A percentile compares a stretch with the other conserved stretches of the same genome.
These are phyloP conservation scores for Hypoxylon sp. DNA, from an alignment of 2,329 filamentous ascomycete genomes.

Conservation along the genomic window DNA sequence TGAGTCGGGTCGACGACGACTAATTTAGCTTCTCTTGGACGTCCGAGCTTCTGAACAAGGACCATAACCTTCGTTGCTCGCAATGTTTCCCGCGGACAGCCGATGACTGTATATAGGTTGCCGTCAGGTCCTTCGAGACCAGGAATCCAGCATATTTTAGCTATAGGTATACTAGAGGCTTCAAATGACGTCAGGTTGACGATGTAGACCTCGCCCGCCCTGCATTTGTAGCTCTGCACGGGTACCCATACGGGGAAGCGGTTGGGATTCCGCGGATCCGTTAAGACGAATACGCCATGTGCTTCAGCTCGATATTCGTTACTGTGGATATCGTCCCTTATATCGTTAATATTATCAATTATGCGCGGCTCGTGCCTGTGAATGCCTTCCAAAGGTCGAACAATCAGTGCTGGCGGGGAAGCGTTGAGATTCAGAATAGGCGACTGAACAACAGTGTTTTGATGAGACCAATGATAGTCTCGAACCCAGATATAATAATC, in stretches of 20 bases:
- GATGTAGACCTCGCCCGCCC: conserved; percentile 37
- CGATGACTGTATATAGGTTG: conserved; percentile 49
- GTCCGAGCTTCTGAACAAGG: conserved; percentile 35
- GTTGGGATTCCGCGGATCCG: background rate
- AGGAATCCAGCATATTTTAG: conserved; percentile 51
- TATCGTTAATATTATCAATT: conserved; percentile 24
- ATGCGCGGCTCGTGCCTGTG: conserved; percentile 45
- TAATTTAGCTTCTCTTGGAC: conserved; percentile 27
- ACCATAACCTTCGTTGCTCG: conserved; percentile 26
- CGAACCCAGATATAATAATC: conserved; percentile 46
- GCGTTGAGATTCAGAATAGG: conserved; percentile 42
- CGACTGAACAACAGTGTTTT: conserved; percentile 46
- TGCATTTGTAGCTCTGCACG: conserved; percentile 24
- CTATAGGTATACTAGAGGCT: conserved; percentile 28
- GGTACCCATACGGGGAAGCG: conserved; percentile 50
- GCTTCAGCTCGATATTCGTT: conserved; percentile 43
- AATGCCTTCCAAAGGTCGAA: conserved; percentile 44
- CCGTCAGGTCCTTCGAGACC: conserved; percentile 39
- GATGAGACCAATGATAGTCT: conserved; percentile 46
- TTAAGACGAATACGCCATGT: conserved; percentile 47
- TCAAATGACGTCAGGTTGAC: conserved; percentile 46
- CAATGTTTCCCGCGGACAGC: conserved; percentile 36
- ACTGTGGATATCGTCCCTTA: conserved; percentile 38
- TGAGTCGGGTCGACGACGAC: conserved; percentile 21
- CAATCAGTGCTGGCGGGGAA: conserved; percentile 31